Percentiles rank a stretch among this genome's conserved stretches.
phyloP scores from a whole-genome alignment of 2,329 filamentous ascomycete species.

The Kalmusia sp. region DNA sequence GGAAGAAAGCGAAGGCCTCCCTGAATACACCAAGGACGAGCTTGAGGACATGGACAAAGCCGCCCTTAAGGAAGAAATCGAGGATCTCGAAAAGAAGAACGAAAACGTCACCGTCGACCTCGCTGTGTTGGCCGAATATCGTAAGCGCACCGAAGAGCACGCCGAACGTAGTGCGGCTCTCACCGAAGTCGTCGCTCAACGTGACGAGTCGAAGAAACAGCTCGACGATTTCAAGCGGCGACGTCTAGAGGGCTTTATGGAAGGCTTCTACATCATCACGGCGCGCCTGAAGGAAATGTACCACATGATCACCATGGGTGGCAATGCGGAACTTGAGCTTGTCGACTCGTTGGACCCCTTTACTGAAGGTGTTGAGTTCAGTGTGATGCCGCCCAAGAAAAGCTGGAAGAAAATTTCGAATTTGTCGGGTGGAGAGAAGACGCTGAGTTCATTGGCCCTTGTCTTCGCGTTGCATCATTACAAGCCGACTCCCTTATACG shows the following conservation, averaged over 20 bases:
- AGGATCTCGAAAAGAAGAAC: slow-evolving; percentile 74
- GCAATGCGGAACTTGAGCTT: slow-evolving; percentile 95
- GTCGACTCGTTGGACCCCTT: slow-evolving; percentile 97
- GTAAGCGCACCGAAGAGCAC: slow-evolving; percentile 83
- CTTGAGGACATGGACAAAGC: slow-evolving; percentile 69
- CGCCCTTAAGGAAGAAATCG: slow-evolving; percentile 69
- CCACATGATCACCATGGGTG: slow-evolving; percentile 99
- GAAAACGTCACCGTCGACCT: slow-evolving; percentile 89
- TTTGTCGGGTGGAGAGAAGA: slow-evolving; percentile 95
- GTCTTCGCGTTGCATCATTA: slow-evolving; percentile 99
- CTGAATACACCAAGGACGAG: slow-evolving; percentile 78
- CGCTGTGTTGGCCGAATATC: slow-evolving; percentile 86
- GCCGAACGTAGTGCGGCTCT: slow-evolving; percentile 83
- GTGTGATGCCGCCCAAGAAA: slow-evolving; percentile 99
- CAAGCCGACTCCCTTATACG: slow-evolving; percentile 95
- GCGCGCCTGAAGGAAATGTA: slow-evolving; percentile 99
- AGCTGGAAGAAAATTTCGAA: slow-evolving; percentile 99
- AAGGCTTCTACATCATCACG: slow-evolving; percentile 93
- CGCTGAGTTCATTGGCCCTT: slow-evolving; percentile 86
- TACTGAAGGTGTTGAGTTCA: slow-evolving; percentile 95
- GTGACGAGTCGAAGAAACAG: slow-evolving; percentile 88
- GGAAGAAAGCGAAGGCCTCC: slow-evolving; percentile 60
- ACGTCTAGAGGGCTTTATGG: slow-evolving; percentile 96
- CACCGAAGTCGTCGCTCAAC: slow-evolving; percentile 75
- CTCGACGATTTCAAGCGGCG: slow-evolving; percentile 91